Percentiles rank a stretch among this genome's conserved stretches.
phyloP scores from a whole-genome alignment of 202 grass and related monocot genomes.

The Schoenoplectus triqueter region DNA sequence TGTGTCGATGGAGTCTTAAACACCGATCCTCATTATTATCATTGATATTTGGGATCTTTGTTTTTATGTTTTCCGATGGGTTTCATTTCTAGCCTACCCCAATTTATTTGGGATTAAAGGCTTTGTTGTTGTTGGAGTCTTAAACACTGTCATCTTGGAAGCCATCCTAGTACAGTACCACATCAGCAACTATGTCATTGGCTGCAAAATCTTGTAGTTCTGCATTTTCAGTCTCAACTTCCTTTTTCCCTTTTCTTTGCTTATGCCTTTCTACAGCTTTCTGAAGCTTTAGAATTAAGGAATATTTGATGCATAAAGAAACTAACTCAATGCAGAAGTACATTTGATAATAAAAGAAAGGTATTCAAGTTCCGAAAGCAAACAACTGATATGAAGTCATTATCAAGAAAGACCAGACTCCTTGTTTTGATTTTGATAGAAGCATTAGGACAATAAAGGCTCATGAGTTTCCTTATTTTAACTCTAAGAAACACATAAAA shows the following conservation, averaged over 20 bases:
- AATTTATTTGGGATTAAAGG: too few species aligned
- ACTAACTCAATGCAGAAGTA: too few species aligned
- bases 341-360: not conserved
- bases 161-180: slow-evolving; percentile 9
- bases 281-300: too few species aligned
- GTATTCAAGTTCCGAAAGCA: not conserved
- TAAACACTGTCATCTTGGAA: not conserved
- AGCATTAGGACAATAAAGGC: not conserved
- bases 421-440: slow-evolving; percentile 3
- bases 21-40: too few species aligned
- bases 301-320: too few species aligned
- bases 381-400: not conserved
- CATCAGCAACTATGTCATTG: not conserved
- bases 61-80: too few species aligned
- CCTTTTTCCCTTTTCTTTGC: too few species aligned
- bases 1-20: not conserved
- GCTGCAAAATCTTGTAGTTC: not conserved
- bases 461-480: not conserved
- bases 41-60: too few species aligned
- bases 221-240: not conserved
- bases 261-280: too few species aligned
- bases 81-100: too few species aligned
- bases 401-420: not conserved
- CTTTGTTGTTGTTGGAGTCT: too few species aligned
- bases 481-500: slow-evolving; percentile 17